phyloP scores from a whole-genome alignment of 2,329 filamentous ascomycete species.

The Penicillium sumatraense region DNA sequence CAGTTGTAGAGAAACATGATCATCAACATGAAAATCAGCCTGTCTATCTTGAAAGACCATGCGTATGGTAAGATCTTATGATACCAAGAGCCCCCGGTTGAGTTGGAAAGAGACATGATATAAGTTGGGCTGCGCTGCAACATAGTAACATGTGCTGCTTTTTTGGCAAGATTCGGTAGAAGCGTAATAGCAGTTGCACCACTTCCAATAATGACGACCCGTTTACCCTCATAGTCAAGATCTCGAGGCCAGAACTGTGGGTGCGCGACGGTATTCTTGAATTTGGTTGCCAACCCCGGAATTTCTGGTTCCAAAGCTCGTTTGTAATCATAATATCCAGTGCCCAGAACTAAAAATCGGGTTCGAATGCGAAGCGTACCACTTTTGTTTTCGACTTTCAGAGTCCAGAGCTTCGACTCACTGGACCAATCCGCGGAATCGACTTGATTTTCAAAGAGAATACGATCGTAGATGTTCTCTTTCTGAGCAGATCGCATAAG shows the following conservation, averaged over 20 bases:
- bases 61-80: too few relatives aligned
- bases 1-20: too few relatives aligned
- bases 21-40: too few relatives aligned
- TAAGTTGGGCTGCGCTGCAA: conserved; percentile 3
- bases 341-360: neutral
- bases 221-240: neutral
- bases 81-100: too few relatives aligned
- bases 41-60: too few relatives aligned
- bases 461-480: neutral
- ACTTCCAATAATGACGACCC: conserved; percentile 2
- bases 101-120: neutral
- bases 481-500: neutral
- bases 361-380: neutral
- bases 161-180: neutral
- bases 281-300: neutral
- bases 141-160: conserved; percentile 5
- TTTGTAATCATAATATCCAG: neutral
- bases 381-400: neutral
- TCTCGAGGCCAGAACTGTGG: conserved; percentile 4
- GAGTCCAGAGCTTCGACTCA: too few relatives aligned
- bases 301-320: neutral
- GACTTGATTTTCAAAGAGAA: neutral
- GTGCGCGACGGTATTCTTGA: neutral
- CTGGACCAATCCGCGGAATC: neutral
- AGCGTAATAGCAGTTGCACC: conserved; percentile 4